Evolutionary conservation across 83 land plant genomes (phyloP), one percentile per base, ranked within the genome.

Genomic region (Diphasiastrum complanatum): DNA sequence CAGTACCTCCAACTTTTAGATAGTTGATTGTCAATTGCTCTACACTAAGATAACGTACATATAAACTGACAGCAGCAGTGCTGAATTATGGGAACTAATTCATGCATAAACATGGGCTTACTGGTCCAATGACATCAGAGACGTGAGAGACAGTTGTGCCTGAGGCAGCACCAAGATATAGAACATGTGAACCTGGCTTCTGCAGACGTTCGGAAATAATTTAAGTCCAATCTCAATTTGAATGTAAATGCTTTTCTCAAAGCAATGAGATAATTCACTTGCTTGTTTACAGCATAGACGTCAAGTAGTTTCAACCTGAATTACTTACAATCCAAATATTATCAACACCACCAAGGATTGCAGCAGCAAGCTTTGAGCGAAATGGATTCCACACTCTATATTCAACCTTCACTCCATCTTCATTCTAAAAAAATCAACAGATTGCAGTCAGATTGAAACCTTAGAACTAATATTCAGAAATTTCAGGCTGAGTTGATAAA

Each of bases 151-250:
- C 96, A 2, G 97, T 91, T 1, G 97, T 84, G 1, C 97, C 95
- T n/a, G 95, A 91, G 11, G 97, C 95, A 71, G 95, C 97, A 30
- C 97, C 97, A 23, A 91, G 85, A 65, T 91, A 91, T 0, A 91
- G 69, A 6, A 91, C 95, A 12, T 73, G 67, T 5, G 97, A 51
- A n/a, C 97, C 97, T 47, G 97, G 97, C 75, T 70, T 77, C 95
- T 91, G 53, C 0, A 25, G 1, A 1, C 41, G 47, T 63, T 32
- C 31, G 31, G 60, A 35, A 56, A 55, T 2, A 61, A n/a, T n/a
- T n/a, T n/a, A n/a, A n/a, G n/a, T n/a, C n/a, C n/a, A n/a, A n/a
- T n/a, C n/a, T n/a, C n/a, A n/a, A n/a, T n/a, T n/a, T n/a, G n/a
- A n/a, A n/a, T n/a, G n/a, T n/a, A n/a, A n/a, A n/a, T n/a, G n/a